Evolutionary conservation across 306 rosid species (phyloP).

Genomic region (Fragaria nilgerrensis): DNA sequence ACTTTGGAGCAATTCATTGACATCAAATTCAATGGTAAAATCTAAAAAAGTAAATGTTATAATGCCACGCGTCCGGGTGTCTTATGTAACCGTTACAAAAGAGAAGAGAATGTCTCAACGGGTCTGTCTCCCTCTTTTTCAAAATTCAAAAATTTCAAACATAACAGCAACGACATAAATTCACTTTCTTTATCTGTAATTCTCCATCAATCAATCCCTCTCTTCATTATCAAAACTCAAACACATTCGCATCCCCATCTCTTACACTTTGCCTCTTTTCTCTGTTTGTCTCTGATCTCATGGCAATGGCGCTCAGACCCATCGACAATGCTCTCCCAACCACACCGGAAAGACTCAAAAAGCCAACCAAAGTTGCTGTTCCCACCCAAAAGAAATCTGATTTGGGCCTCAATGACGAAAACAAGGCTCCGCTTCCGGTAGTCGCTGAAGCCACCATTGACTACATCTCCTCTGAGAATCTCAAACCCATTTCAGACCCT

Average conservation of each 20-base stretch:
- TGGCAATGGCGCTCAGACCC: constrained; percentile 84
- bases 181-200: neutral
- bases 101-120: constrained; percentile 17
- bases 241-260: neutral
- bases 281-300: constrained; percentile 9
- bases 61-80: neutral
- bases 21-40: neutral
- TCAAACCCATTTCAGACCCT: constrained; percentile 62
- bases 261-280: constrained; percentile 8
- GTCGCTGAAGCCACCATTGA: constrained; percentile 60
- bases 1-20: neutral
- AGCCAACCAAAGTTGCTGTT: constrained; percentile 56
- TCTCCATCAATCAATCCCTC: neutral
- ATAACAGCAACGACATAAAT: neutral
- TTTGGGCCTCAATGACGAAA: constrained; percentile 45
- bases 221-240: constrained; percentile 16
- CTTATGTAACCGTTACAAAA: constrained; percentile 27
- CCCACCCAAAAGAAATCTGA: constrained; percentile 43
- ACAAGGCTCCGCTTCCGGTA: constrained; percentile 44
- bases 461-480: constrained; percentile 67
- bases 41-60: neutral
- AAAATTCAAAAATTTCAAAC: constrained; percentile 19
- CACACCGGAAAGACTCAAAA: constrained; percentile 65
- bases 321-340: constrained; percentile 79
- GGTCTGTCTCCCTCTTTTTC: constrained; percentile 26